Conservation (phyloP, 75 land plant genomes). For the Pinus albicaulis region DNA sequence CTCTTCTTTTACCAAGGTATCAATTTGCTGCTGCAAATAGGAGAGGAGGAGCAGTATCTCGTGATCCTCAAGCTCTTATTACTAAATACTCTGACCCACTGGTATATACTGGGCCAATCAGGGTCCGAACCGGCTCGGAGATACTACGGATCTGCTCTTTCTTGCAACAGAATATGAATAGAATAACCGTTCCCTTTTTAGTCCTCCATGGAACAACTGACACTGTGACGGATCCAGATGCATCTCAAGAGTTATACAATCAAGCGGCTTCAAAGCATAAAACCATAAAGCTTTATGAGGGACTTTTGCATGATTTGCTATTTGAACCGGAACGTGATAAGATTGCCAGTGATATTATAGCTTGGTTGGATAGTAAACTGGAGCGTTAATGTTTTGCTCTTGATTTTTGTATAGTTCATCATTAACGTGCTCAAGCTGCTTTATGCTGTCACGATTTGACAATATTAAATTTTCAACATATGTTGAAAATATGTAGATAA, state of each 20-base stretch:
- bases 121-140: slow-evolving; percentile 86
- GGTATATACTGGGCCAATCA: slow-evolving; percentile 81
- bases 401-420: too few relatives aligned
- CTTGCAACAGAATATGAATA: slow-evolving; percentile 58
- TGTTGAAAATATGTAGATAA: too few relatives aligned
- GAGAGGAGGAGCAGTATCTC: slow-evolving; percentile 54
- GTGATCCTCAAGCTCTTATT: slow-evolving; percentile 69
- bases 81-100: slow-evolving; percentile 88
- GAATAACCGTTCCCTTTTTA: slow-evolving; percentile 61
- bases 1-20: slow-evolving; percentile 68
- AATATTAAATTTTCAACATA: too few relatives aligned
- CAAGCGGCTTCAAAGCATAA: slow-evolving; percentile 65
- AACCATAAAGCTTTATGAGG: slow-evolving; percentile 61
- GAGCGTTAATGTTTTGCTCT: too few relatives aligned
- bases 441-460: too few relatives aligned
- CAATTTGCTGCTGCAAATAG: slow-evolving; percentile 65
- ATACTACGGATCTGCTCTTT: slow-evolving; percentile 56
- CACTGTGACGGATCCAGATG: slow-evolving; percentile 68
- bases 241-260: slow-evolving; percentile 54
- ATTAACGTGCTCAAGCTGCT: too few relatives aligned
- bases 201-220: slow-evolving; percentile 86
- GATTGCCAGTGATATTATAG: slow-evolving; percentile 52
- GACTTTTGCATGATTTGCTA: slow-evolving; percentile 77
- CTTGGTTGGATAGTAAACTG: slow-evolving; percentile 46
- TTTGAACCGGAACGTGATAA: slow-evolving; percentile 72